A percentile compares a stretch with the other conserved stretches of the same genome.
phyloP scores from a whole-genome alignment of 352 stramenopile species.

The Globisporangium solare region DNA sequence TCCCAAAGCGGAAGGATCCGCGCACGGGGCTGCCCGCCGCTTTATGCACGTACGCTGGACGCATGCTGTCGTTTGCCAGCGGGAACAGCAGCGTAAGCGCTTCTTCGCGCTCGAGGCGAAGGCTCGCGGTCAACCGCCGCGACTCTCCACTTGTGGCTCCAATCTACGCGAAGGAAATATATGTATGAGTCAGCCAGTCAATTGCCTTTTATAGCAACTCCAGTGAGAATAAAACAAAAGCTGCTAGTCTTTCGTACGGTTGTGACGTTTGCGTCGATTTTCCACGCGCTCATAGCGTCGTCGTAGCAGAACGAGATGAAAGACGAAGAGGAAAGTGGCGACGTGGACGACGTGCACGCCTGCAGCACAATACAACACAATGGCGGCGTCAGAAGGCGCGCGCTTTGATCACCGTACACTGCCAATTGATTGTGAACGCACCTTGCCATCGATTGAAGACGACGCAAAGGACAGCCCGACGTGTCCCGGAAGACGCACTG shows the following conservation, averaged over 20 bases:
- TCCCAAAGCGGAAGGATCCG: constrained; percentile 24
- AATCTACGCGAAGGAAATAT: too few relatives aligned
- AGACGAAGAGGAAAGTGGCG: constrained; percentile 3
- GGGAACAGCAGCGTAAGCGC: constrained; percentile 34
- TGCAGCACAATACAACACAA: too few relatives aligned
- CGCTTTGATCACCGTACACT: background rate
- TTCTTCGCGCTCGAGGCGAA: constrained; percentile 25
- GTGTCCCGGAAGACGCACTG: constrained; percentile 18
- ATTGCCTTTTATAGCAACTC: too few relatives aligned
- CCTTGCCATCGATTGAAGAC: constrained; percentile 32
- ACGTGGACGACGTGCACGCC: constrained; percentile 28
- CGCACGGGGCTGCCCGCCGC: constrained; percentile 23
- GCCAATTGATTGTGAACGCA: background rate
- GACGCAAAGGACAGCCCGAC: constrained; percentile 27
- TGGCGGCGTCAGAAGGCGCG: too few relatives aligned
- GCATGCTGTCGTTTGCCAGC: constrained; percentile 31
- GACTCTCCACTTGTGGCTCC: constrained; percentile 6
- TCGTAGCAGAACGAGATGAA: constrained; percentile 32
- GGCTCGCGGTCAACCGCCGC: constrained; percentile 16
- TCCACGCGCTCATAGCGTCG: constrained; percentile 15
- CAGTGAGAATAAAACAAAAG: too few relatives aligned
- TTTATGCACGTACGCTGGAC: constrained; percentile 44
- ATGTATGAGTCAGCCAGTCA: too few relatives aligned
- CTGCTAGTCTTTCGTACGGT: constrained; percentile 6
- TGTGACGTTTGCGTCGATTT: constrained; percentile 19